These are phyloP conservation scores for Pestalotiopsis sp. DNA, from an alignment of 2,329 filamentous ascomycete genomes.

Conservation along the genomic window DNA sequence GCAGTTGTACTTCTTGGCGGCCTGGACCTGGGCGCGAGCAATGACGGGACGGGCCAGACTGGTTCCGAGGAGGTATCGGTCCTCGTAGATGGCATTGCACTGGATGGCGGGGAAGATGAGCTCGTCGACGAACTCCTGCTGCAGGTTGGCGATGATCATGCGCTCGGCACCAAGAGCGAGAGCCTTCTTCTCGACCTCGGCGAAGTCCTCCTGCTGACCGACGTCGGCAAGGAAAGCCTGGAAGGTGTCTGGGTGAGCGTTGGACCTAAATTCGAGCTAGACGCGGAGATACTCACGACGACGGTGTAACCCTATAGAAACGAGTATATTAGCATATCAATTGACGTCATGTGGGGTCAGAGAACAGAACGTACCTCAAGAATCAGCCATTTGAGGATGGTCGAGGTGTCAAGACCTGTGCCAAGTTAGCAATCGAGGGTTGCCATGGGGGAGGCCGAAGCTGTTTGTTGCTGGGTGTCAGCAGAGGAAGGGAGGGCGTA, in stretches of 20 bases:
- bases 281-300: conserved; percentile 16
- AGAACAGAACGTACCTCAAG: background rate
- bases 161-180: conserved; percentile 67
- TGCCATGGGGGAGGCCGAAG: background rate
- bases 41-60: conserved; percentile 71
- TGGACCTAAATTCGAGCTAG: background rate
- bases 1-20: conserved; percentile 39
- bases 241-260: conserved; percentile 24
- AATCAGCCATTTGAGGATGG: conserved; percentile 43
- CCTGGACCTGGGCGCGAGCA: conserved; percentile 40
- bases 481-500: conserved; percentile 5
- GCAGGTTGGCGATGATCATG: conserved; percentile 66
- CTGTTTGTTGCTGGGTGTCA: background rate
- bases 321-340: background rate
- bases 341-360: background rate
- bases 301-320: conserved; percentile 25
- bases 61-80: conserved; percentile 49
- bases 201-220: conserved; percentile 77
- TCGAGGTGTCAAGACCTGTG: conserved; percentile 42
- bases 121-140: conserved; percentile 61
- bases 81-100: conserved; percentile 67
- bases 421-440: background rate
- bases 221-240: conserved; percentile 65
- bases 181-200: conserved; percentile 69
- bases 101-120: conserved; percentile 80